phyloP scores from a whole-genome alignment of 768 basidiomycete genomes.

The Filobasidium wieringae region DNA sequence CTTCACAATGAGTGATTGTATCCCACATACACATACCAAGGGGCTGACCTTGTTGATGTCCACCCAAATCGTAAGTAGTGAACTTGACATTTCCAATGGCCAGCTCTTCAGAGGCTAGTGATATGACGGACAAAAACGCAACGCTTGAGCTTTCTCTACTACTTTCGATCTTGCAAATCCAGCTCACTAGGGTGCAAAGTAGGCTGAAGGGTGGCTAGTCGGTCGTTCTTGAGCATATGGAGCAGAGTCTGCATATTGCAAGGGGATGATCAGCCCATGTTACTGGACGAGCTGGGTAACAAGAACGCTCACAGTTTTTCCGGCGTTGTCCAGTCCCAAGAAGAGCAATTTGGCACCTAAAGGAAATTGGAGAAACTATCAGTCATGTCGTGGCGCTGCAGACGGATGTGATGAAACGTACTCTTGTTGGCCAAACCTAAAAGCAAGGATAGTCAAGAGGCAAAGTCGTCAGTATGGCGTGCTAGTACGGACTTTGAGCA shows the following conservation, averaged over 20 bases:
- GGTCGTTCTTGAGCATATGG: constrained; percentile 99
- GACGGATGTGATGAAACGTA: constrained; percentile 8
- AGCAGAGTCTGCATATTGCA: constrained; percentile 58
- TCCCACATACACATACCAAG: background rate
- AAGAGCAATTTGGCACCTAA: constrained; percentile 85
- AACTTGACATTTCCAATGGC: constrained; percentile 99
- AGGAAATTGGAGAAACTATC: background rate
- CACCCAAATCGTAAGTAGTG: constrained; percentile 95
- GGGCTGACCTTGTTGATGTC: constrained; percentile 76
- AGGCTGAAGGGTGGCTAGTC: constrained; percentile 91
- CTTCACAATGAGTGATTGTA: background rate
- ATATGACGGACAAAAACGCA: background rate
- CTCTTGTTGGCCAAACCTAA: constrained; percentile 89
- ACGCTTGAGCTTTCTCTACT: background rate
- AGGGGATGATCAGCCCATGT: background rate
- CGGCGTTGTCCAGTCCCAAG: constrained; percentile 96
- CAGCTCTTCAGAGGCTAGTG: constrained; percentile 89
- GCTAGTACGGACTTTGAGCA: no score
- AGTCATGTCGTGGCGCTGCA: background rate
- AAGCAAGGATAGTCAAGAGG: no score
- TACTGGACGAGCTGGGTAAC: no score
- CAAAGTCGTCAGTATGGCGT: no score
- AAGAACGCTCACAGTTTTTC: constrained; percentile 69
- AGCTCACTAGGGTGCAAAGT: constrained; percentile 95
- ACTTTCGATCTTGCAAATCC: constrained; percentile 6